A percentile compares a stretch with the other conserved stretches of the same genome.
Conservation (phyloP, 2,329 filamentous ascomycete species). For the Ophiobolus disseminans region DNA sequence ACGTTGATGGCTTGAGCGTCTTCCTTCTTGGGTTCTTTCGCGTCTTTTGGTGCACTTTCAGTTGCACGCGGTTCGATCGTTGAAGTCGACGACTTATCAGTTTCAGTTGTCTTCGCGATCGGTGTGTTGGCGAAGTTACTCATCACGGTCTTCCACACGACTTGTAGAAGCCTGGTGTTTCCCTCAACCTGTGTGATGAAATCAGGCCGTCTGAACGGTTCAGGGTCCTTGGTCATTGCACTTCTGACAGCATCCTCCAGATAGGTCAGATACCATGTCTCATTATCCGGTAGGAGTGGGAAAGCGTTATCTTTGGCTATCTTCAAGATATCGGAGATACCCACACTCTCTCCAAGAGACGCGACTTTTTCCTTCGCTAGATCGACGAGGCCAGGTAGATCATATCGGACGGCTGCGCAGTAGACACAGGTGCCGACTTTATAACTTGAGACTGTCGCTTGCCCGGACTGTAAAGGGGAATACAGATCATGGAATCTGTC, state of each 20-base stretch:
- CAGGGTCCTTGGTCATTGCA: constrained; percentile 27
- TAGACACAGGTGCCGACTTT: constrained; percentile 34
- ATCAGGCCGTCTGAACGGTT: constrained; percentile 28
- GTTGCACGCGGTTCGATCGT: not conserved
- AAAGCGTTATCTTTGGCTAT: constrained; percentile 32
- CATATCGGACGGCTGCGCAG: constrained; percentile 34
- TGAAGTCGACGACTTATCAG: not conserved
- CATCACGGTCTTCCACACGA: constrained; percentile 40
- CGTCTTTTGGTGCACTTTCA: not conserved
- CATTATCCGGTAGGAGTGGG: constrained; percentile 28
- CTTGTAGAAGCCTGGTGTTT: constrained; percentile 31
- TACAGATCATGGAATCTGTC: constrained; percentile 27
- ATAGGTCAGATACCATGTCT: constrained; percentile 34
- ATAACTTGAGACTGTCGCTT: constrained; percentile 15
- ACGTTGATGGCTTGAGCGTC: too few relatives aligned
- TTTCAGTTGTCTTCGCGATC: not conserved
- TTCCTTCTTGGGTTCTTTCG: too few relatives aligned
- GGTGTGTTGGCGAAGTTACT: constrained; percentile 18
- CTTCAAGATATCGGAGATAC: constrained; percentile 30
- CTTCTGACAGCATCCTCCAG: constrained; percentile 27
- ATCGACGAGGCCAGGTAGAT: constrained; percentile 31
- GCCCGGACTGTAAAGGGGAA: not conserved
- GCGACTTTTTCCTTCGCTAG: constrained; percentile 33
- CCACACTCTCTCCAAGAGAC: constrained; percentile 20
- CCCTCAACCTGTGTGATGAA: constrained; percentile 37